Conservation (phyloP, 106 monocot genomes). For the Gastrodia elata region DNA sequence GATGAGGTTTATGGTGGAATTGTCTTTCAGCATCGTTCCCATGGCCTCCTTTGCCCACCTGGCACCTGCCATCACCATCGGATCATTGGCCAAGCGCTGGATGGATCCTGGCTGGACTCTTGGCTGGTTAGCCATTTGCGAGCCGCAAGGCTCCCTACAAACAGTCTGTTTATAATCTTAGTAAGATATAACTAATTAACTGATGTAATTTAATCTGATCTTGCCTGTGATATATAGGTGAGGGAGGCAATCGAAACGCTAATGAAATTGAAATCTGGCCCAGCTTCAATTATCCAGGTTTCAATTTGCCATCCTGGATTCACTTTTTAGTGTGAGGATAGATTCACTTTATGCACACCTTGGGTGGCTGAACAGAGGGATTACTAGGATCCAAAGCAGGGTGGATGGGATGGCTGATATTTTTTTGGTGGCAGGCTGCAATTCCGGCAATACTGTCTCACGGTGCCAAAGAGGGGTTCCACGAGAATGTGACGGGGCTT, state of each 20-base stretch:
- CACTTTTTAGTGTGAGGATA: not conserved
- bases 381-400: too few relatives aligned
- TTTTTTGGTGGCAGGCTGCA: constrained; percentile 42
- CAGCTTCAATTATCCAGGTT: constrained; percentile 77
- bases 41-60: constrained; percentile 54
- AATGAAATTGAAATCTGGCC: constrained; percentile 75
- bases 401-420: not conserved
- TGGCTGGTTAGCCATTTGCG: constrained; percentile 71
- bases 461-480: constrained; percentile 53
- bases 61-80: constrained; percentile 64
- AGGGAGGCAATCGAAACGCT: constrained; percentile 61
- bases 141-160: constrained; percentile 45
- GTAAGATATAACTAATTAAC: not conserved
- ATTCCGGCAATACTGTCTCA: constrained; percentile 56
- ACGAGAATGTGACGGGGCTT: constrained; percentile 36
- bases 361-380: too few relatives aligned
- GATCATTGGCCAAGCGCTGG: constrained; percentile 79
- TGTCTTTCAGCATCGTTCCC: constrained; percentile 68
- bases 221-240: constrained; percentile 31
- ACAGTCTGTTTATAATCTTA: constrained; percentile 21
- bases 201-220: too few relatives aligned
- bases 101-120: constrained; percentile 91
- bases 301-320: not conserved
- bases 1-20: constrained; percentile 92
- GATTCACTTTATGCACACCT: not conserved